Evolutionary conservation across 2,329 filamentous ascomycete genomes (phyloP).

Genomic region (Purpureocillium lavendulum): DNA sequence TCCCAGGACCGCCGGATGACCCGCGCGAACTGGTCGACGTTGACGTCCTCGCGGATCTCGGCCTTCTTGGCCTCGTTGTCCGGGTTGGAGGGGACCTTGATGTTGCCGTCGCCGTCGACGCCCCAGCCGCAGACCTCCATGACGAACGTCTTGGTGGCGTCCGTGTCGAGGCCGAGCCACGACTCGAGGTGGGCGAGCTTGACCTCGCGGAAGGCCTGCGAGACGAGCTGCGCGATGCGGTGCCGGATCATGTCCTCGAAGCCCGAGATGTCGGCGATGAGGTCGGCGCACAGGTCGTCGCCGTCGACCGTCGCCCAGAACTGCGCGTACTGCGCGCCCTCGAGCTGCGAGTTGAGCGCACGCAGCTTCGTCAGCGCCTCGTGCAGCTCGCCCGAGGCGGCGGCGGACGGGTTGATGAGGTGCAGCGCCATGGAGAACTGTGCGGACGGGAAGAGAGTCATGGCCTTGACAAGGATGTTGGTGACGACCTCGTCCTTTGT

Average conservation of each 20-base stretch:
- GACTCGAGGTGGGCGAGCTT: slow-evolving; percentile 59
- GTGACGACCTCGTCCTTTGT: slow-evolving; percentile 95
- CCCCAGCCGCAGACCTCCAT: slow-evolving; percentile 82
- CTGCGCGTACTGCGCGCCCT: slow-evolving; percentile 77
- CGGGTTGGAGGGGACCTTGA: slow-evolving; percentile 82
- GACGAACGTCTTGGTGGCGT: slow-evolving; percentile 68
- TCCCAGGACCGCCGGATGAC: slow-evolving; percentile 82
- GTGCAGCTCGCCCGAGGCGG: slow-evolving; percentile 62
- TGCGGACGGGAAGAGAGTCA: slow-evolving; percentile 92
- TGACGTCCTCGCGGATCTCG: slow-evolving; percentile 91
- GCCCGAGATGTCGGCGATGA: slow-evolving; percentile 86
- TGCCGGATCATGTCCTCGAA: slow-evolving; percentile 93
- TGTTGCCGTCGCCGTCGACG: slow-evolving; percentile 55
- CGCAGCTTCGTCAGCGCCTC: slow-evolving; percentile 89
- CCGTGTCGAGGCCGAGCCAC: slow-evolving; percentile 66
- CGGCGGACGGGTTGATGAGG: slow-evolving; percentile 76
- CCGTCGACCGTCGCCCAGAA: slow-evolving; percentile 93
- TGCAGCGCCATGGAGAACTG: slow-evolving; percentile 93
- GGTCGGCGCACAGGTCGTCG: slow-evolving; percentile 91
- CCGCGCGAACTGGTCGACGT: slow-evolving; percentile 75
- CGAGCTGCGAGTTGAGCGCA: slow-evolving; percentile 76
- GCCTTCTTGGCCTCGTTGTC: slow-evolving; percentile 97
- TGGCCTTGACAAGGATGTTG: slow-evolving; percentile 96
- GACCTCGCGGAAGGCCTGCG: slow-evolving; percentile 70
- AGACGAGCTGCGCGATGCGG: slow-evolving; percentile 80